Conservation (phyloP, 306 rosid species). For the Datisca glomerata region DNA sequence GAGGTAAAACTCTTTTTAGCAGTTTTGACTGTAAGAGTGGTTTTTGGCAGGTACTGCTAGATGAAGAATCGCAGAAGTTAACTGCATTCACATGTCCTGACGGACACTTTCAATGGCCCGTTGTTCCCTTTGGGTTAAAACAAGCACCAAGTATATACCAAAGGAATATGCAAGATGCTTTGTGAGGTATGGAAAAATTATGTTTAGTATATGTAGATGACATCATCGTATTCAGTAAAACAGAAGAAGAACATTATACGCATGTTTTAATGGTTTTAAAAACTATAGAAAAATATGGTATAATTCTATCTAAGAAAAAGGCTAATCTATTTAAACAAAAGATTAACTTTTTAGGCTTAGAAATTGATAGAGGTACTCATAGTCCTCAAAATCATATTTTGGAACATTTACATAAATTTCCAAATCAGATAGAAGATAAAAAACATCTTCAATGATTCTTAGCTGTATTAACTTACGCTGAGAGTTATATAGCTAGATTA, state of each 20-base stretch:
- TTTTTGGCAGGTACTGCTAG: background rate
- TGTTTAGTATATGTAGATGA: background rate
- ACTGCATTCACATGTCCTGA: background rate
- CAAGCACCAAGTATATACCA: background rate
- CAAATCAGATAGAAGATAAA: background rate
- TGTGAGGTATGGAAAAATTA: background rate
- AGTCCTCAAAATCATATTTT: background rate
- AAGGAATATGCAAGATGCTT: background rate
- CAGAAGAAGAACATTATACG: background rate
- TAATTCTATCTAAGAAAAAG: background rate
- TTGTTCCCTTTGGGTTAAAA: background rate
- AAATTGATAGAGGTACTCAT: background rate
- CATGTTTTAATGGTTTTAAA: background rate
- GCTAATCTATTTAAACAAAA: background rate
- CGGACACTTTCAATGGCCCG: background rate
- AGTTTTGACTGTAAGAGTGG: background rate
- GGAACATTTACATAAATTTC: background rate
- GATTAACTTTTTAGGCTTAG: background rate
- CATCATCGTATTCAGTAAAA: background rate
- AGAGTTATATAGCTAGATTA: background rate
- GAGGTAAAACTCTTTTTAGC: background rate
- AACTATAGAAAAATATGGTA: background rate
- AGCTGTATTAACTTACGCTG: background rate
- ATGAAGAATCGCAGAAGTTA: background rate
- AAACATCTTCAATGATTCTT: background rate